Evolutionary conservation across 2,329 filamentous ascomycete species (phyloP), one percentile per base, ranked within the genome.

Genomic region (Fusarium liriodendri): DNA sequence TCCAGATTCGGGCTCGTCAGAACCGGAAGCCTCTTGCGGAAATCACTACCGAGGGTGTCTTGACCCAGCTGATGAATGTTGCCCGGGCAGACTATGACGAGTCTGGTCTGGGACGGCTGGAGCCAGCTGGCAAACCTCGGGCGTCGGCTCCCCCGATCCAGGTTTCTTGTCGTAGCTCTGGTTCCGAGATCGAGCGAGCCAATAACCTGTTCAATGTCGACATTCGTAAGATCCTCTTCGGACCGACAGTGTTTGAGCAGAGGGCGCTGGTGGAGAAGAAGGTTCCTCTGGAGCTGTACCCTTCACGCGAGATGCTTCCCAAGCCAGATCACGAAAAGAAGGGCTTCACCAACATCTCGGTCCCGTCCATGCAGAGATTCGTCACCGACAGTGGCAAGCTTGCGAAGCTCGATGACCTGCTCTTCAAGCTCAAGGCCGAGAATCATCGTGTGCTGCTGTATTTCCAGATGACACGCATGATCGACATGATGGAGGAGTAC

Each of bases 381-480:
- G 97, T 99, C 68, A 98, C 96, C 2, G 97, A 98, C 83, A 98
- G 95, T 62, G 97, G 97, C 80, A 99, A 99, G 85, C 90, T 99
- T 69, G 95, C 95, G 55, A 95, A 95, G 80, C 87, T 99, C 60
- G 97, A 99, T 81, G 88, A 94, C 75, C 87, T 99, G 20, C 89
- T 99, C 16, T 94, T 94, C 81, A 90, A 95, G 82, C 91, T 99
- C 79, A 99, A 98, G 88, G 93, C 95, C 71, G 94, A 93, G 72
- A 94, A 94, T 38, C 97, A 99, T 78, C 95, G 97, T 79, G 97
- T 99, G 25, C 87, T 99, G 63, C 87, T 99, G 22, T 99, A 99
- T 88, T 99, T 99, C 94, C 97, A 99, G 87, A 99, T 99, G 97
- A 99, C 97, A 5, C 94, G 94, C 80, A 99, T 99, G 97, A 98